These are phyloP conservation scores for Aspergillus japonicus DNA, from an alignment of 2,329 filamentous ascomycete genomes.

Conservation along the genomic window DNA sequence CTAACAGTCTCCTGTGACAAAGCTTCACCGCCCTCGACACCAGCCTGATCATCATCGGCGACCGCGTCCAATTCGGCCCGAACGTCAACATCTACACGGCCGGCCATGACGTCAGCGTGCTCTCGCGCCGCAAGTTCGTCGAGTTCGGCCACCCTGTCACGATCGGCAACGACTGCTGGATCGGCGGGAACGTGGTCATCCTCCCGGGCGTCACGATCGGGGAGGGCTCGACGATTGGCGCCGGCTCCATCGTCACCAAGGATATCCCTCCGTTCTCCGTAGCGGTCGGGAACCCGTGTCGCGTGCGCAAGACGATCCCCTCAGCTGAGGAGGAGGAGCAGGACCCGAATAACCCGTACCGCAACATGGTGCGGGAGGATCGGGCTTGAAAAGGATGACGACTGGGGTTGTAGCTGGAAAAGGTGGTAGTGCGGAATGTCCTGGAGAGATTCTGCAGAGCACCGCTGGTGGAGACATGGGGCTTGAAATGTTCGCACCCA, in stretches of 20 bases:
- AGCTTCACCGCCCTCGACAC: slow-evolving; percentile 59
- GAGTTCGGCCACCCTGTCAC: slow-evolving; percentile 51
- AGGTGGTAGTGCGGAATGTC: background rate
- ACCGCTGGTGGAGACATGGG: too few species aligned
- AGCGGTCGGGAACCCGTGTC: slow-evolving; percentile 28
- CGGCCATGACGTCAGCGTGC: slow-evolving; percentile 53
- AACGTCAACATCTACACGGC: slow-evolving; percentile 55
- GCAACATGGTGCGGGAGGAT: slow-evolving; percentile 20
- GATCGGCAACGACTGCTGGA: slow-evolving; percentile 52
- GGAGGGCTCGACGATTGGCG: slow-evolving; percentile 42
- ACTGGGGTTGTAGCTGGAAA: too few species aligned
- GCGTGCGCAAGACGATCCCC: slow-evolving; percentile 25
- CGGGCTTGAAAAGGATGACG: background rate
- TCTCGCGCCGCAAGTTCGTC: slow-evolving; percentile 48
- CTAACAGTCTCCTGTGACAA: background rate
- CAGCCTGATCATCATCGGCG: slow-evolving; percentile 53
- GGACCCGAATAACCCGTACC: slow-evolving; percentile 24
- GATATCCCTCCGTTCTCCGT: slow-evolving; percentile 34
- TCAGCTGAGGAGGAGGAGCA: slow-evolving; percentile 26
- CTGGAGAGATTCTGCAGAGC: too few species aligned
- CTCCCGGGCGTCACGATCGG: slow-evolving; percentile 46
- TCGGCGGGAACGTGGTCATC: slow-evolving; percentile 49
- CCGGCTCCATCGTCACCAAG: slow-evolving; percentile 42
- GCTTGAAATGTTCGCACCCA: too few species aligned
- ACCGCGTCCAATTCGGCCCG: slow-evolving; percentile 54